A percentile compares a stretch with the other conserved stretches of the same genome.
phyloP scores from a whole-genome alignment of 768 basidiomycete species.

The Phaeotremella fagi region DNA sequence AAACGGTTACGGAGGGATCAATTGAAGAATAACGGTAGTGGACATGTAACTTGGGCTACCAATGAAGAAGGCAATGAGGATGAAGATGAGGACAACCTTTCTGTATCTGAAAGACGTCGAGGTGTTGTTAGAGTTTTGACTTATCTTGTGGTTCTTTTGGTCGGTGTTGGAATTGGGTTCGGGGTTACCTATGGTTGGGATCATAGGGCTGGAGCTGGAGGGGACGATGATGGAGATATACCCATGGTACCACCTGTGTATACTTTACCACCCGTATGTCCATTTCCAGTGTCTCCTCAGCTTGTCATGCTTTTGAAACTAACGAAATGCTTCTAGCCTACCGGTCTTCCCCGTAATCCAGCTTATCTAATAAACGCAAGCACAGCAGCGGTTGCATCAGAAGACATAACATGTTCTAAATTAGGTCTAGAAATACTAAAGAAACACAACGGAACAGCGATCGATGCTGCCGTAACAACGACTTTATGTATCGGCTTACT shows the following conservation, averaged over 20 bases:
- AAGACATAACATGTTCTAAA: conserved; percentile 78
- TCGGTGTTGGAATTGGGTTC: conserved; percentile 7
- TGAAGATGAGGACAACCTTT: conserved; percentile 7
- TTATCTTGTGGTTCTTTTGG: conserved; percentile 2
- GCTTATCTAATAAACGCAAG: conserved; percentile 61
- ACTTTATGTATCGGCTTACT: conserved; percentile 64
- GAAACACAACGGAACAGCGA: conserved; percentile 76
- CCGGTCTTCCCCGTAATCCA: conserved; percentile 53
- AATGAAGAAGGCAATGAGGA: conserved; percentile 3
- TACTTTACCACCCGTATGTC: conserved; percentile 32
- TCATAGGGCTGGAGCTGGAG: not conserved
- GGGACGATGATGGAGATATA: conserved; percentile 13
- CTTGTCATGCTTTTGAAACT: not conserved
- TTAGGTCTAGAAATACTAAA: conserved; percentile 73
- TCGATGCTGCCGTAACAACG: conserved; percentile 77
- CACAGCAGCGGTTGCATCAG: conserved; percentile 81
- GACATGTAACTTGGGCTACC: not conserved
- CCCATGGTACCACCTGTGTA: conserved; percentile 40
- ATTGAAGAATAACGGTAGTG: not conserved
- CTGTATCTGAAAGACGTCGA: not conserved
- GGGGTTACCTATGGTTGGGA: not conserved
- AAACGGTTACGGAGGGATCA: not conserved
- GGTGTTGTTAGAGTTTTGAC: not conserved
- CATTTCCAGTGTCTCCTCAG: not conserved
- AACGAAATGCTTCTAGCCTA: conserved; percentile 23